Base-by-base conservation (phyloP, 306 rosid species). In the Potentilla sterilis region DNA sequence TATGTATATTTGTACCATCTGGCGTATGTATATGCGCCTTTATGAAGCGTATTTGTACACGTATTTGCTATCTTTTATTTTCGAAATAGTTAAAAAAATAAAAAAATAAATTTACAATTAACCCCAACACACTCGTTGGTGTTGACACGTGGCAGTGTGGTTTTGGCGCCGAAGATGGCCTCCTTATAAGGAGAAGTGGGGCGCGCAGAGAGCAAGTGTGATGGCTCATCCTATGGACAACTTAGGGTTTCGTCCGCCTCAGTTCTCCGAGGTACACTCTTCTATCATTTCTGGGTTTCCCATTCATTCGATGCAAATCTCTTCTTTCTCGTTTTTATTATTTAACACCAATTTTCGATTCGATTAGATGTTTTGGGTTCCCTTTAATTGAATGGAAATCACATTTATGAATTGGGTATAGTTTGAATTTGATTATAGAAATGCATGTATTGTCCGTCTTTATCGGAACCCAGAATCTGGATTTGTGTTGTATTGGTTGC, bases 261-360 rank as follows among this genome's bases (percentile, higher is more conserved):
- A 84, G 66, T 88, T 88, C 84, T 86, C 90, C 40, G 88, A 88
- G 92, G 92, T 84, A 78, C 52, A n/a, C 44, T 67, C 8, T 65
- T 64, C 19, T 32, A 14, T 66, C 6, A 14, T 67, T 24, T 57
- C 64, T 32, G 21, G 72, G 19, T 70, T 34, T 8, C 80, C 22
- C 35, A 47, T 69, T 42, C 54, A 35, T 37, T 43, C 4, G 37
- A 22, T 7, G 24, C 66, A 42, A 70, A 47, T 46, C 8, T 48
- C 37, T 6, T 46, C 13, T 3, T 4, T 68, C 22, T 13, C 14
- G 22, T 46, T 22, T 18, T 24, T 43, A 22, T 9, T 10, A 2
- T 43, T 43, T 10, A 43, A 9, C 28, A 41, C 44, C 44, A 7
- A 41, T 41, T 43, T 43, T 43, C 55, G 13, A 18, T 54, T 37